Base-by-base conservation (phyloP, 2,329 filamentous ascomycete species). In the Paraconiothyrium brasiliense region DNA sequence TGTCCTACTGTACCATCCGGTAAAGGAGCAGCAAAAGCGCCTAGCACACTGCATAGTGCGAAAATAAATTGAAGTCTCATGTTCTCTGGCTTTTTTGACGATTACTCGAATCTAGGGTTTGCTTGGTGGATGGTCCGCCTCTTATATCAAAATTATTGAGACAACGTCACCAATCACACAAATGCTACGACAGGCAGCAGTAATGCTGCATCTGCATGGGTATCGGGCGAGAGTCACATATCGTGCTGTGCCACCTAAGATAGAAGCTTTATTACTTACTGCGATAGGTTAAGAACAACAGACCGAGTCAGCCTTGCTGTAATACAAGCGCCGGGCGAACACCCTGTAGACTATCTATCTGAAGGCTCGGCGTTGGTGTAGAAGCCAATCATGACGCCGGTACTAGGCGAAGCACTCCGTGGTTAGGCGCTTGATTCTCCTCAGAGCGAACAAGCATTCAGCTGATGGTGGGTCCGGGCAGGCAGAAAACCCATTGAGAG, bases 241-340 rank as follows among this genome's bases (percentile, higher is more conserved):
- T 37, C 35, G 11, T 14, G 14, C 35, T 37, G 35, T 37, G 35
- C 3, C 35, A 37, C 14, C 35, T 3, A 14, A 3, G 20, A 11
- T 24, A 20, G 11, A 24, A 24, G 10, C 7, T 46, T 8, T 11
- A n/a, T 24, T 46, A 9, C n/a, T 24, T 46, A 46, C 20, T 20
- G 10, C 43, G 43, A 46, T 46, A 46, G 43, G 43, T 46, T 46
- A 46, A 46, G 20, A 46, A 46, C 43, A 46, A 24, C 43, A 24
- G 43, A 11, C n/a, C n/a, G 20, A 24, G 43, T 46, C 43, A 46
- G 20, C 43, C 43, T 46, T 20, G 41, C n/a, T 20, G 43, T 46
- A 8, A 2, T 20, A 10, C 20, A 46, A 46, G n/a, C 6, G 8
- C 9, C 20, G 43, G 43, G 47, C 8, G 6, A n/a, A 32, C 47